Evolutionary conservation across 495 filamentous ascomycete species (phyloP), one percentile per base, ranked within the genome.

Genomic region (Lindgomyces ingoldianus): DNA sequence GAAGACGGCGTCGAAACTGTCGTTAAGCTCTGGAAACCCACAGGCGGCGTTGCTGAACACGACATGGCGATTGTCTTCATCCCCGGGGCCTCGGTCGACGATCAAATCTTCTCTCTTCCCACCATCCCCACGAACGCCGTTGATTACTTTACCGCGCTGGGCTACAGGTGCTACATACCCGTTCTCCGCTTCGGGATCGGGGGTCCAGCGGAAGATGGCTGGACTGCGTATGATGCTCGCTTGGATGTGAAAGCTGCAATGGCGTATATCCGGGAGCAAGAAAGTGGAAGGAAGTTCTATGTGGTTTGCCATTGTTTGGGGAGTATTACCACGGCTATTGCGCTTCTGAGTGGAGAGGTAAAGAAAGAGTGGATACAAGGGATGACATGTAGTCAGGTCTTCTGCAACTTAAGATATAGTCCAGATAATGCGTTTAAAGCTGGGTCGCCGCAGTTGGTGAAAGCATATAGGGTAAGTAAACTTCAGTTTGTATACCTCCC

Each of bases 301-400:
- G 81, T 81, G 10, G 76, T 89, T 55, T 79, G 81, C 14, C 87
- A 90, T 72, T 90, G 87, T 72, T 84, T 84, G 76, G 87, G 87
- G 48, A 81, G 82, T 18, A 82, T 89, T 0, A 81, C 86, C 12
- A 79, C 85, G 24, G 74, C 78, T 0, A 75, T 78, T 30, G 87
- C 85, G 39, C 75, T 90, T 0, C 79, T 90, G 1, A 85, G 88
- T 70, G 87, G 87, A 47, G 84, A 81, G 0, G 85, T 89, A 62
- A 80, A 82, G 3, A 51, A 78, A 0, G 67, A 71, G 24, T 87
- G 83, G 82, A 79, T 88, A 70, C 73, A 74, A 39, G 87, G 87
- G n/a, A 75, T 89, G 45, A 85, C 83, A 0, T 81, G 80, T 62
- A 84, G 80, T 36, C 81, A 87, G 30, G 86, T 89, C 1, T 88